These are phyloP conservation scores for Pichia sp. DNA, from an alignment of 1,139 yeast species.

Conservation along the genomic window DNA sequence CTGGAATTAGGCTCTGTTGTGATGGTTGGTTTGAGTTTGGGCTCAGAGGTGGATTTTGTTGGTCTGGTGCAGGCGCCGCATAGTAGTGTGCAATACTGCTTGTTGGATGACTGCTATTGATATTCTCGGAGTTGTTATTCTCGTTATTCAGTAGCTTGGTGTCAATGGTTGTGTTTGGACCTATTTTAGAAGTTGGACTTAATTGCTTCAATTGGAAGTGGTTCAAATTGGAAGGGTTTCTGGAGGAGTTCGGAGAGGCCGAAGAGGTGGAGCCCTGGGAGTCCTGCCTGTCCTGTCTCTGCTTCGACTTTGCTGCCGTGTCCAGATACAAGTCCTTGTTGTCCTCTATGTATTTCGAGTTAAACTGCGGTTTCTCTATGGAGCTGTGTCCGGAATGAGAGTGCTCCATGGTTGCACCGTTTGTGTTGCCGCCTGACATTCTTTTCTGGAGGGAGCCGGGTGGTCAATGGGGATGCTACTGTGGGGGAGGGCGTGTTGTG, in stretches of 20 bases:
- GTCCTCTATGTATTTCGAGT: conserved; percentile 21
- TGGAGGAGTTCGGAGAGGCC: conserved; percentile 26
- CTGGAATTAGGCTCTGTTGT: not conserved
- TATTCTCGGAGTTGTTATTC: not conserved
- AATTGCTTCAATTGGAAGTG: not conserved
- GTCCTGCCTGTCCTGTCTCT: conserved; percentile 12
- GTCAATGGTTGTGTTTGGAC: not conserved
- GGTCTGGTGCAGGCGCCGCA: not conserved
- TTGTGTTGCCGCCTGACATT: too few relatives aligned
- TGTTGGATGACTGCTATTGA: not conserved
- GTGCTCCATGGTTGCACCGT: not conserved
- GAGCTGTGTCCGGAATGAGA: not conserved
- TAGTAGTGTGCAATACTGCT: not conserved
- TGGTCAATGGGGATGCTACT: too few relatives aligned
- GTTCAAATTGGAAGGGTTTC: conserved; percentile 21
- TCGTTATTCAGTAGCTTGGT: not conserved
- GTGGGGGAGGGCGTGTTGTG: too few relatives aligned
- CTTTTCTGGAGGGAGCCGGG: too few relatives aligned
- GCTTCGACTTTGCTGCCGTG: not conserved
- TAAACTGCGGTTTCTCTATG: conserved; percentile 16
- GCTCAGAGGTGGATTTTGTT: not conserved
- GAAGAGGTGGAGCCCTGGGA: conserved; percentile 24
- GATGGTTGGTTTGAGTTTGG: not conserved
- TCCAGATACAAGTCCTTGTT: conserved; percentile 7
- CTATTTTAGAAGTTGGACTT: not conserved